phyloP scores from a whole-genome alignment of 371 early-diverging fungal genomes.

The Syncephalastrum contaminatum region DNA sequence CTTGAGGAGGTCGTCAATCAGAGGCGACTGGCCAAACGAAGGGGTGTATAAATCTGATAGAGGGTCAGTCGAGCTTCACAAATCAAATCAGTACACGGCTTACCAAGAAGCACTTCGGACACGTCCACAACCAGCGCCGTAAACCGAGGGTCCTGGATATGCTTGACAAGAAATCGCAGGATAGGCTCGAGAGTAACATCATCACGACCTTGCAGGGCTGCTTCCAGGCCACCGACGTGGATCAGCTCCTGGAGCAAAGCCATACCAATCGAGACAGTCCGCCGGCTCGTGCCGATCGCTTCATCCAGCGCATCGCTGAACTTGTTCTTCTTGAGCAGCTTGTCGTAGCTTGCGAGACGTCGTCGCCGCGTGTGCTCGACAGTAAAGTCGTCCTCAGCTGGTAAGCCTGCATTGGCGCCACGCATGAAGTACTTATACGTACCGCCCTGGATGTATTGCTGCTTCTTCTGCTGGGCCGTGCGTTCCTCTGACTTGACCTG shows the following conservation, averaged over 20 bases:
- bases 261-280: conserved; percentile 54
- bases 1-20: conserved; percentile 66
- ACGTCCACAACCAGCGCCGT: conserved; percentile 77
- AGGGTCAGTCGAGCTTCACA: conserved; percentile 39
- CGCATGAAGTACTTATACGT: conserved; percentile 74
- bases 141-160: conserved; percentile 79
- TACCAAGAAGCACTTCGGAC: conserved; percentile 72
- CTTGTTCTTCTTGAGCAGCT: conserved; percentile 76
- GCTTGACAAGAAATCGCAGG: conserved; percentile 72
- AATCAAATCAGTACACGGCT: conserved; percentile 35
- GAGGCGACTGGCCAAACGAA: conserved; percentile 75
- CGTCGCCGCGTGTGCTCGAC: conserved; percentile 64
- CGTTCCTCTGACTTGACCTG: conserved; percentile 59
- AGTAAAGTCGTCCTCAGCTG: conserved; percentile 61
- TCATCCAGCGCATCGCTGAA: conserved; percentile 90
- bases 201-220: conserved; percentile 85
- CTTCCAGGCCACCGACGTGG: conserved; percentile 77
- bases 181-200: conserved; percentile 83
- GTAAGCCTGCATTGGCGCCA: conserved; percentile 43
- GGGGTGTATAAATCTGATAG: conserved; percentile 75
- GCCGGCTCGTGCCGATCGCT: conserved; percentile 50
- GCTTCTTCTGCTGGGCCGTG: conserved; percentile 47
- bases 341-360: conserved; percentile 77
- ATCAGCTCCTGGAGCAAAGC: conserved; percentile 87
- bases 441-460: conserved; percentile 51